Base-by-base conservation (phyloP, 1,284 basidiomycete genomes). In the Tylopilus sp. region DNA sequence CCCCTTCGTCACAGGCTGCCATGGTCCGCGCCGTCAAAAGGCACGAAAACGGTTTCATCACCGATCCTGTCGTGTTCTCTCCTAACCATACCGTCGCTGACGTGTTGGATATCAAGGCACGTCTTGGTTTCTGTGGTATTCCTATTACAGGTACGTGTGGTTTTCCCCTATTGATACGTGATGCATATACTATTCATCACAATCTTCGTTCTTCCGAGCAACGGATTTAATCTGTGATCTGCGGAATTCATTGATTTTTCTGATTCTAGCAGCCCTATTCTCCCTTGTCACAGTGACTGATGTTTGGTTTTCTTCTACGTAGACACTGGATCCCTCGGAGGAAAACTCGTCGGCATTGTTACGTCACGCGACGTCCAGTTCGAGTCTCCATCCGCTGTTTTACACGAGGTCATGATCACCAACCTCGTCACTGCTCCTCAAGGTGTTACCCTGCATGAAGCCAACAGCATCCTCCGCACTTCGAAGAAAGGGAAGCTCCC, bases 21-120 rank as follows among this genome's bases (percentile, higher is more conserved):
- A 98, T 98, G 92, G 93, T 99, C 58, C 86, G 93, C 58, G 90
- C 91, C 53, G 96, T 99, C 48, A 99, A 99, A 74, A 90, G 95
- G 65, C 93, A 93, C 69, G 95, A 98, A 72, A 99, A 99, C 68
- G 97, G 97, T 9, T 98, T 99, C 75, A 99, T 99, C 70, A 84
- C 91, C 48, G 93, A 98, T 64, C 96, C 97, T 34, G 79, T 94
- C 59, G 93, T 89, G 53, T 76, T 96, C 41, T 86, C 84, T 19
- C 91, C 92, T 1, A 70, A 80, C 38, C 79, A 91, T 61, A 76
- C 76, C 33, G 93, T 97, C 40, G 89, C 88, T 56, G 91, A 98
- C 59, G 96, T 98, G 13, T 77, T 97, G 44, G 89, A 94, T 54
- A 89, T 98, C 74, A 99, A 99, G 73, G 84, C 86, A 48, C 78